phyloP scores from a whole-genome alignment of 2,329 filamentous ascomycete species.

The Botrytis hyacinthi region DNA sequence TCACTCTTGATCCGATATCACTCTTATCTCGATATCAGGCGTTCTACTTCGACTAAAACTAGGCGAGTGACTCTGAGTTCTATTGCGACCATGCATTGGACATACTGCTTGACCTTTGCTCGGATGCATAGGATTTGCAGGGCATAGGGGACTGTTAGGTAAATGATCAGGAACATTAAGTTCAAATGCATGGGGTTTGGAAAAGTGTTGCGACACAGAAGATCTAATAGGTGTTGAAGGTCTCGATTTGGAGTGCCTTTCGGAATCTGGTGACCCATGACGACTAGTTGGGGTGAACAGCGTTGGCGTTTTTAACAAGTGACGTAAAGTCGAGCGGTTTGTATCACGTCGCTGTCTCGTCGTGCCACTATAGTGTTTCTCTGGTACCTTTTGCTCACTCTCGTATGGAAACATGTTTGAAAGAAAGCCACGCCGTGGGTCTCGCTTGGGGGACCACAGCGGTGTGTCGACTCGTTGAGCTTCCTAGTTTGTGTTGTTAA shows the following conservation, averaged over 20 bases:
- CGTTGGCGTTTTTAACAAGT: conserved; percentile 3
- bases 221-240: background rate
- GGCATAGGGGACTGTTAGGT: conserved; percentile 45
- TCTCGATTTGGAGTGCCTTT: background rate
- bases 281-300: background rate
- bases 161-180: conserved; percentile 46
- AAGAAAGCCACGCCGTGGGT: conserved; percentile 31
- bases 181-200: conserved; percentile 34
- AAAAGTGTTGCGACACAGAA: background rate
- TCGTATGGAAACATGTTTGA: conserved; percentile 13
- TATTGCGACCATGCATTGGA: conserved; percentile 42
- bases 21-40: conserved; percentile 13
- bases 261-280: conserved; percentile 4
- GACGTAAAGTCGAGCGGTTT: background rate
- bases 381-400: background rate
- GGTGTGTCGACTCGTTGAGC: conserved; percentile 38
- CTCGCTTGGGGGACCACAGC: conserved; percentile 27
- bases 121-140: conserved; percentile 42
- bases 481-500: conserved; percentile 29
- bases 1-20: background rate
- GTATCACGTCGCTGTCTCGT: background rate
- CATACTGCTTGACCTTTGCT: conserved; percentile 43
- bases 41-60: conserved; percentile 23
- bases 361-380: background rate
- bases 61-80: conserved; percentile 16